Evolutionary conservation across 352 stramenopile genomes (phyloP), one percentile per base, ranked within the genome.

Genomic region (Phytophthora kernoviae): DNA sequence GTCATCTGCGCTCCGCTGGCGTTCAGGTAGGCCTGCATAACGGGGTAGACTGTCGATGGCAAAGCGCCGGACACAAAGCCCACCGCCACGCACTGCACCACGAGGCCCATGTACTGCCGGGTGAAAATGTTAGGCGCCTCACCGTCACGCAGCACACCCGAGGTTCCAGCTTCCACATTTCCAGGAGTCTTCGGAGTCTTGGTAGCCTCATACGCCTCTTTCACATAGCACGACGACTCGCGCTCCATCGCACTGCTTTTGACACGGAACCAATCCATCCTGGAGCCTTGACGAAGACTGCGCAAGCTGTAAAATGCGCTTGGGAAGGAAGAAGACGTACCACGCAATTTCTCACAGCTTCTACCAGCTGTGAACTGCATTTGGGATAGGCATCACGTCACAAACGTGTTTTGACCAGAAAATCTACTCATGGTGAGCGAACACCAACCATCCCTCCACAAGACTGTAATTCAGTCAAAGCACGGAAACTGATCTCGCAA

Each of bases 1-100:
- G 59, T 46, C 10, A 54, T 45, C 21, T 63, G 41, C 5, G 45
- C 47, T 24, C 71, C 71, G 15, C 64, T 42, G 5, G 58, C 36
- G 48, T 82, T 77, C 5, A 84, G 52, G 54, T 84, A 84, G 2
- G 36, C 45, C 21, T 68, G 51, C 18, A 81, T 52, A 50, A 85
- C 75, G 18, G 76, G 76, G 34, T 81, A 79, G 34, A 85, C 55
- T 17, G 54, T 81, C 5, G 18, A 32, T 0, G 76, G 73, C 11
- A 83, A 41, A 17, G 43, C 54, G 27, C 76, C 73, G 43, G 77
- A 77, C 17, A 85, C 27, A 1, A 85, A 48, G 1, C 76, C 73
- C 3, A 84, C 75, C 8, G 63, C 72, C 1, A 64, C 66, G 56
- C 82, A 80, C 52, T 84, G 69, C 6, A 51, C 15, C 7, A 81